phyloP scores from a whole-genome alignment of 2,329 filamentous ascomycete species.

The Sphaceloma murrayae region DNA sequence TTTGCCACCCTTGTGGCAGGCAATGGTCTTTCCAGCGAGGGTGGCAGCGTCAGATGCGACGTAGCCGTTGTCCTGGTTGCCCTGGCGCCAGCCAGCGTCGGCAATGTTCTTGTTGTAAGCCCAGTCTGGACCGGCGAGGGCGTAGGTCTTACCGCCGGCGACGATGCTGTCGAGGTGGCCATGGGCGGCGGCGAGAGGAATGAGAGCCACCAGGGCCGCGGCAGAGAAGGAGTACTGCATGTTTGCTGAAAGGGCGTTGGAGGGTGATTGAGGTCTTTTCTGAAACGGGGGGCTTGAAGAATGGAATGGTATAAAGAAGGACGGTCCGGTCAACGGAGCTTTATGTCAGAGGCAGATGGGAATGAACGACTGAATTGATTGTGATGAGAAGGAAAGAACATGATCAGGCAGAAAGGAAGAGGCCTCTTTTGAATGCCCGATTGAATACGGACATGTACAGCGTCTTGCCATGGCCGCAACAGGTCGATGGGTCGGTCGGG shows the following conservation, averaged over 20 bases:
- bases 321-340: conserved; percentile 13
- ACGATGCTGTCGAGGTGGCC: conserved; percentile 38
- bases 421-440: conserved; percentile 10
- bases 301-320: conserved; percentile 15
- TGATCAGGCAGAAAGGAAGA: conserved; percentile 13
- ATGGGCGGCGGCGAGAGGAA: conserved; percentile 37
- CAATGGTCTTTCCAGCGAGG: conserved; percentile 22
- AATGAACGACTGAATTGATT: conserved; percentile 14
- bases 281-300: conserved; percentile 10
- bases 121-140: conserved; percentile 36
- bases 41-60: conserved; percentile 22
- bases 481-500: conserved; percentile 18
- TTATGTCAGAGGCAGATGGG: conserved; percentile 7
- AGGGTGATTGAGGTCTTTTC: conserved; percentile 12
- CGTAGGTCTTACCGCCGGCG: conserved; percentile 40
- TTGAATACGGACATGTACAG: conserved; percentile 7
- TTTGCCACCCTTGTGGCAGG: conserved; percentile 45
- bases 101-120: conserved; percentile 29
- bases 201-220: conserved; percentile 26
- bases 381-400: conserved; percentile 10
- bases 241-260: conserved; percentile 14
- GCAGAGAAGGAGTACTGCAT: conserved; percentile 24
- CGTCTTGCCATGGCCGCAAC: conserved; percentile 11
- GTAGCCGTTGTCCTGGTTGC: conserved; percentile 35
- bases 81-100: conserved; percentile 47